Evolutionary conservation across 75 land plant species (phyloP).

Genomic region (Cupressus sempervirens): DNA sequence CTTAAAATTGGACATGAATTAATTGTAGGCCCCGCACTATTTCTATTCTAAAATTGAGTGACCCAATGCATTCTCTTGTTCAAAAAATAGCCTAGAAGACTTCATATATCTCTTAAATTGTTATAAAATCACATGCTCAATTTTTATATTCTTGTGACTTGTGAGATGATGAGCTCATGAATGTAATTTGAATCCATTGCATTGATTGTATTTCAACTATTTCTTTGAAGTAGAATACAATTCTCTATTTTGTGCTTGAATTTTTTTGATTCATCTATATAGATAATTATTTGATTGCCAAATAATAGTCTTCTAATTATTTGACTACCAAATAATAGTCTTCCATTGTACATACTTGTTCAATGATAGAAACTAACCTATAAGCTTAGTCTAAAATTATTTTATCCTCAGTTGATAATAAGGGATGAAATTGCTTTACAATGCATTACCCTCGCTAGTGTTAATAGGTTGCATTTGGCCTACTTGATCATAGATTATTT

Average conservation of each 20-base stretch:
- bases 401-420: not conserved
- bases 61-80: not conserved
- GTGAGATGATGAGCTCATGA: not conserved
- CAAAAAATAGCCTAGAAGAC: not conserved
- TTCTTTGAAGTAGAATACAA: not conserved
- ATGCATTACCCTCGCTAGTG: not conserved
- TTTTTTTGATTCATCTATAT: not conserved
- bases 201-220: not conserved
- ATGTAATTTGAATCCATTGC: not conserved
- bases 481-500: not conserved
- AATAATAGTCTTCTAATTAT: too few species aligned
- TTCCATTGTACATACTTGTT: not conserved
- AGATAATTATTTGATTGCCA: not conserved
- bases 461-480: not conserved
- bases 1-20: not conserved
- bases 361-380: not conserved
- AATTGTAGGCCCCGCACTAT: not conserved
- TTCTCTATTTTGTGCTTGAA: not conserved
- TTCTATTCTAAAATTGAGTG: not conserved
- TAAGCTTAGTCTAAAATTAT: not conserved
- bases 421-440: not conserved
- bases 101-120: not conserved
- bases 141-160: constrained; percentile 1
- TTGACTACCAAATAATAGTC: too few species aligned
- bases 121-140: not conserved